These are phyloP conservation scores for Litsea cubeba DNA, from an alignment of 164 flowering plant genomes.

Conservation along the genomic window DNA sequence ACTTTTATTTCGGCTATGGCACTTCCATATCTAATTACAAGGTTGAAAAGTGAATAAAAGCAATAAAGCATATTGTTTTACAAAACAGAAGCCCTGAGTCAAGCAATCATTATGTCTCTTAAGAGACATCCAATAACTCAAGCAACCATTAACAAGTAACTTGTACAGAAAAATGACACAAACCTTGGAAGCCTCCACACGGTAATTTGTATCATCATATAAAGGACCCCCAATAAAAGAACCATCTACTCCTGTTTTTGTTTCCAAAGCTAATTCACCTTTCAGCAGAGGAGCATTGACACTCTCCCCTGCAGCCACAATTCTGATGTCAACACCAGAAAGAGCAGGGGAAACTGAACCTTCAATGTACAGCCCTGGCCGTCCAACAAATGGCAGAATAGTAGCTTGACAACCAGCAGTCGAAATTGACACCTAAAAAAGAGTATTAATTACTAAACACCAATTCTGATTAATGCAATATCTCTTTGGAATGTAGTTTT, in stretches of 20 bases:
- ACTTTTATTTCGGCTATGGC: background rate
- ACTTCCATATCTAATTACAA: background rate
- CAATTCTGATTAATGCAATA: background rate
- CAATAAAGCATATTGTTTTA: background rate
- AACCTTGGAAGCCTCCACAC: conserved; percentile 82
- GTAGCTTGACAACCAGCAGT: conserved; percentile 83
- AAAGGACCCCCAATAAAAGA: conserved; percentile 73
- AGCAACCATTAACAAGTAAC: background rate
- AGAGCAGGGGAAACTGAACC: conserved; percentile 93
- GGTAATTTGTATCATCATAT: conserved; percentile 75
- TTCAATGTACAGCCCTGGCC: conserved; percentile 73
- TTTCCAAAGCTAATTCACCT: conserved; percentile 69
- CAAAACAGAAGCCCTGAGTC: background rate
- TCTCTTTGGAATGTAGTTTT: conserved; percentile 1
- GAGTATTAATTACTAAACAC: conserved; percentile 1
- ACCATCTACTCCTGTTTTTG: conserved; percentile 73
- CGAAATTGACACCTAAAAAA: conserved; percentile 49
- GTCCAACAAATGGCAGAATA: conserved; percentile 61
- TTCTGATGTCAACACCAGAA: conserved; percentile 60
- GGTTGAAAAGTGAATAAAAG: background rate
- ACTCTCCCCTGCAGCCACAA: conserved; percentile 64
- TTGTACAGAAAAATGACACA: conserved; percentile 9
- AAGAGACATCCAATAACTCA: background rate
- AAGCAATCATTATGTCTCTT: background rate
- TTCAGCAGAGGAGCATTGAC: conserved; percentile 41